Evolutionary conservation across 2,329 filamentous ascomycete genomes (phyloP).

Genomic region (Endothia cerciana): DNA sequence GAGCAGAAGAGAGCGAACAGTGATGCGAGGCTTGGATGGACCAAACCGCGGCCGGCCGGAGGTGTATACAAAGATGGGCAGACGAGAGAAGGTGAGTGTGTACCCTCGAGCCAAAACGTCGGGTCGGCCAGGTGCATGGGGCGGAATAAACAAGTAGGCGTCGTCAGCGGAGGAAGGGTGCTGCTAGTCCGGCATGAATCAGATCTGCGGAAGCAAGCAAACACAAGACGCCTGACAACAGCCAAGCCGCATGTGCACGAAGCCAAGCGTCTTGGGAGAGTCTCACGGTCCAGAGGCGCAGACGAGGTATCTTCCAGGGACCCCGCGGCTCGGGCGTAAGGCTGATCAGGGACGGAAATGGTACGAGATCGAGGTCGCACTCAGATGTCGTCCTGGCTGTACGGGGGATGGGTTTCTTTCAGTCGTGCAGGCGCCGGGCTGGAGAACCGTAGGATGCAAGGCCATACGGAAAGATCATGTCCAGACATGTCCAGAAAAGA

Average conservation of each 20-base stretch:
- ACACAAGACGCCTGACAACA: constrained; percentile 21
- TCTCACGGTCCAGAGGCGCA: constrained; percentile 20
- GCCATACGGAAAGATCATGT: not conserved
- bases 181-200: constrained; percentile 19
- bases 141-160: not conserved
- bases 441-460: not conserved
- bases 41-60: not conserved
- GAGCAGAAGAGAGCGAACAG: not conserved
- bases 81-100: not conserved
- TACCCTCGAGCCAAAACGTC: not conserved
- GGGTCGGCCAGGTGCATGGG: not conserved
- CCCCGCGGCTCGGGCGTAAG: constrained; percentile 6
- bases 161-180: constrained; percentile 4
- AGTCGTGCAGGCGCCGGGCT: not conserved
- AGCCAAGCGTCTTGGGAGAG: constrained; percentile 24
- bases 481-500: not conserved
- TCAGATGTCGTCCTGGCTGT: no score
- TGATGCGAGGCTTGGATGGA: not conserved
- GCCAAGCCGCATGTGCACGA: constrained; percentile 27
- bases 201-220: constrained; percentile 5
- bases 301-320: constrained; percentile 14
- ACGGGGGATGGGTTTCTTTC: not conserved
- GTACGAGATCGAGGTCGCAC: not conserved
- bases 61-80: constrained; percentile 1
- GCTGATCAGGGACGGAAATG: not conserved